phyloP scores from a whole-genome alignment of 306 rosid genomes.

The Prunus mira region DNA sequence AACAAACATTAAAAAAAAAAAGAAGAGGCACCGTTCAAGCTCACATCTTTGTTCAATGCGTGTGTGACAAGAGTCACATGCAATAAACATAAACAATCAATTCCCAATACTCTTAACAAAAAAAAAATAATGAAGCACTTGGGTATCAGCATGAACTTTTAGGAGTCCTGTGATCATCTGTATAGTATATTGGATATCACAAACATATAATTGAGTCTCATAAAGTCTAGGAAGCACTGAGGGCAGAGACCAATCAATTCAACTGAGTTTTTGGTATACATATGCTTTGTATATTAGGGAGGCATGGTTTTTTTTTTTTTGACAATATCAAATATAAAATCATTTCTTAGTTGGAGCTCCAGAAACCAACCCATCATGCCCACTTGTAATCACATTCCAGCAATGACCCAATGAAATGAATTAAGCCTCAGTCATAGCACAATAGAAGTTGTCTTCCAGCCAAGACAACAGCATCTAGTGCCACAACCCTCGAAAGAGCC shows the following conservation, averaged over 20 bases:
- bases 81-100: conserved; percentile 9
- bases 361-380: not conserved
- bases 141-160: not conserved
- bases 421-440: not conserved
- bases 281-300: not conserved
- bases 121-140: not conserved
- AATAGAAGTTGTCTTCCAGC: not conserved
- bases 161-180: not conserved
- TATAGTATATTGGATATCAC: not conserved
- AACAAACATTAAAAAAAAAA: not conserved
- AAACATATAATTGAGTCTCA: not conserved
- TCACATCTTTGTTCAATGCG: not conserved
- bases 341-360: not conserved
- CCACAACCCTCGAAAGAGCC: not conserved
- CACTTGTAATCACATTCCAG: not conserved
- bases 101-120: not conserved
- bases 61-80: conserved; percentile 22
- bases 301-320: not conserved
- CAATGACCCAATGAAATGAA: not conserved
- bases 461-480: not conserved
- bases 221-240: not conserved
- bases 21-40: not conserved
- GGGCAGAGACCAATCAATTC: not conserved
- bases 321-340: not conserved
- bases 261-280: not conserved